Evolutionary conservation across 1,284 basidiomycete genomes (phyloP), one percentile per base, ranked within the genome.

Genomic region (Trichosporon inkin): DNA sequence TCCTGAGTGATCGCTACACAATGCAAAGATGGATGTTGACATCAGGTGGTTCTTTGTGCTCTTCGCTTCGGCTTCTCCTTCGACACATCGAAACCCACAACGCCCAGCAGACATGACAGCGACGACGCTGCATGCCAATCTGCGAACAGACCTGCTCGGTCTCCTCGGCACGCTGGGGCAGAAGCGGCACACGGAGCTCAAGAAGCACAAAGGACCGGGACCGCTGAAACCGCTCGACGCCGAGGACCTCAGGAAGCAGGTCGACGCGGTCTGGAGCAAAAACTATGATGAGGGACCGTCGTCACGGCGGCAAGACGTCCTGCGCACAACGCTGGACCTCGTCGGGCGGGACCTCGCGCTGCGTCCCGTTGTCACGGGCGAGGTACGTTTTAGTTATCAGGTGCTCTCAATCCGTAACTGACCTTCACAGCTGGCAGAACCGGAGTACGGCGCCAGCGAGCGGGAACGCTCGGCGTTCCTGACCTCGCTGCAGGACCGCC

Each of bases 291-390:
- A 35, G 51, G 35, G 51, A 2, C 51, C 51, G 51, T 36, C 34
- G 22, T 53, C 20, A 4, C 19, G 34, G 35, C 16, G 49, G 53
- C 59, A 22, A 47, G 73, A 76, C 17, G 57, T 73, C 0, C 51
- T 75, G 0, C 53, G 71, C 11, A 57, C 60, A 11, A 66, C 69
- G 1, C 51, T 77, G 37, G 75, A 77, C 32, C 62, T 75, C 1
- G 65, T 73, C 0, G 74, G 72, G 6, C 67, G 69, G 49, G 75
- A 75, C 10, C 7, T 72, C 8, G 67, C 71, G 2, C 59, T 75
- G 3, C 40, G 62, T 1, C 69, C 70, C 0, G 56, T 75, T 1
- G 57, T 65, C 3, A 51, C 57, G 19, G 68, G 65, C 35, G 61
- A 71, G 65, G 71, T 71, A 49, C 22, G 70, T 64, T 24, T 17